These are phyloP conservation scores for Paramecium octaurelia DNA, from an alignment of 73 alveolate species.

Conservation along the genomic window DNA sequence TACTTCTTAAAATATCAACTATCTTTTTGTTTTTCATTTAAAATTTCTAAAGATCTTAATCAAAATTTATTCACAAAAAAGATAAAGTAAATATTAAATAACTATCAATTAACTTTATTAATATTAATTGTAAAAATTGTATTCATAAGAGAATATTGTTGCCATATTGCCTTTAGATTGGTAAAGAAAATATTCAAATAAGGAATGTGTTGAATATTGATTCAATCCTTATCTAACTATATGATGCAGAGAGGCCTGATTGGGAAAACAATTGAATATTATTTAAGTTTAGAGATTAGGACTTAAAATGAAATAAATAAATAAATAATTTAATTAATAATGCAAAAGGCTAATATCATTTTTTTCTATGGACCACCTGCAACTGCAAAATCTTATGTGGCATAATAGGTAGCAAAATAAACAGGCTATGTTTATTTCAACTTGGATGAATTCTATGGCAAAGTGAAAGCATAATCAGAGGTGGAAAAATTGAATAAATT, in stretches of 20 bases:
- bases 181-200: no score
- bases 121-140: background rate
- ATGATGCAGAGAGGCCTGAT: background rate
- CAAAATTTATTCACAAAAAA: background rate
- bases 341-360: background rate
- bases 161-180: no score
- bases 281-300: background rate
- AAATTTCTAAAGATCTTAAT: background rate
- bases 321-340: background rate
- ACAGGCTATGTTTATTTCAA: background rate
- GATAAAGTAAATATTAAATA: background rate
- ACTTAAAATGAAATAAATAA: background rate
- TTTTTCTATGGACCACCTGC: constrained; percentile 47
- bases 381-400: constrained; percentile 35
- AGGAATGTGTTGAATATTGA: no score
- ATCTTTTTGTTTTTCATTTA: background rate
- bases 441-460: background rate
- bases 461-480: background rate
- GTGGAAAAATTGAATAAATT: constrained; percentile 6
- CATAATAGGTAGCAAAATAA: constrained; percentile 14
- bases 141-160: no score
- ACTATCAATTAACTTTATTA: background rate
- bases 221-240: no score
- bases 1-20: background rate
- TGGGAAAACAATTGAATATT: background rate